phyloP scores from a whole-genome alignment of 805 yeast species.

The Priceomyces melissophilus region DNA sequence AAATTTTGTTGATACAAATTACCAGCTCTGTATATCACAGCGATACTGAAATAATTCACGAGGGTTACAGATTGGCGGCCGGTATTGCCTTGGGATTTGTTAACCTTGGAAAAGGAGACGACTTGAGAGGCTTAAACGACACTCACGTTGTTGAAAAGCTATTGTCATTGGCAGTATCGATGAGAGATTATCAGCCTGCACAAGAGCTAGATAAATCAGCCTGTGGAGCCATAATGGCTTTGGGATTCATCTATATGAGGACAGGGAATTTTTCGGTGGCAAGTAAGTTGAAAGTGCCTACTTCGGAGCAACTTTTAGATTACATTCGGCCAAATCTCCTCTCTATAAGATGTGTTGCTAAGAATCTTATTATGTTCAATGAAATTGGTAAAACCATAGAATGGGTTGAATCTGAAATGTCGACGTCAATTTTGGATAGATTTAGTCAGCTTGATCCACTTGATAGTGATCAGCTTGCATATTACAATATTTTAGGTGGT shows the following conservation, averaged over 20 bases:
- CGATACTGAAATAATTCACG: slow-evolving; percentile 59
- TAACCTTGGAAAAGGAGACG: slow-evolving; percentile 73
- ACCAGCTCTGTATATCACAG: slow-evolving; percentile 50
- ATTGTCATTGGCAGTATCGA: slow-evolving; percentile 53
- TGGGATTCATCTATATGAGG: slow-evolving; percentile 69
- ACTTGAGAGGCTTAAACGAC: slow-evolving; percentile 56
- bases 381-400: slow-evolving; percentile 41
- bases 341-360: slow-evolving; percentile 60
- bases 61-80: slow-evolving; percentile 81
- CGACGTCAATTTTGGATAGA: slow-evolving; percentile 36
- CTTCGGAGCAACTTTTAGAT: slow-evolving; percentile 54
- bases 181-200: slow-evolving; percentile 60
- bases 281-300: slow-evolving; percentile 56
- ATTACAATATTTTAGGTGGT: slow-evolving; percentile 70
- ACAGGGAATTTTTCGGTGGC: slow-evolving; percentile 63
- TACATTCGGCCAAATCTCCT: slow-evolving; percentile 78
- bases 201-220: slow-evolving; percentile 59
- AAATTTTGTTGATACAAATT: slow-evolving; percentile 68
- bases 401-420: slow-evolving; percentile 63
- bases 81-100: slow-evolving; percentile 86
- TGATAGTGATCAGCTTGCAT: slow-evolving; percentile 60
- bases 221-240: slow-evolving; percentile 73
- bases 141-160: slow-evolving; percentile 61
- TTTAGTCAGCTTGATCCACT: slow-evolving; percentile 24
- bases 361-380: slow-evolving; percentile 72